Evolutionary conservation across 805 yeast genomes (phyloP), one percentile per base, ranked within the genome.

Genomic region (Saccharomycopsis sp.): DNA sequence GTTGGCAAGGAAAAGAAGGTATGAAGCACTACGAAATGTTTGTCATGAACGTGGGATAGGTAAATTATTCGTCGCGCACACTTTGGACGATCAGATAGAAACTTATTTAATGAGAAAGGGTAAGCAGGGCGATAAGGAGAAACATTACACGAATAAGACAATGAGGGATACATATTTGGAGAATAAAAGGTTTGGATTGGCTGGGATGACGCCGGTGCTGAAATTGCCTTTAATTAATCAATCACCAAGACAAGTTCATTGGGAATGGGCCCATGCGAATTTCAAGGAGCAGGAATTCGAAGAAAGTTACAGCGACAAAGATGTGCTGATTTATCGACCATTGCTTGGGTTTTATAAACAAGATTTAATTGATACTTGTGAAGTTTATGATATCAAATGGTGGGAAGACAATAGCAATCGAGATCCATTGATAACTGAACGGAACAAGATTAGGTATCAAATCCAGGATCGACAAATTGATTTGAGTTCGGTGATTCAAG

Each of bases 331-430:
- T 1, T 39, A 51, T 7, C 50, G 75, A 1, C 75, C 75, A 1
- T 54, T 70, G n/a, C 53, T 68, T 21, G 48, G 32, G 1, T 63
- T 56, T 41, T 43, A 49, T 4, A 69, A 70, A 47, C 3, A 41
- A 0, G 57, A 56, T 0, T 56, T 70, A 4, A 53, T 59, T 4
- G 50, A 51, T 1, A 63, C 66, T 0, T 66, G 72, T 43, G 36
- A 34, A 14, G 13, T 38, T 0, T 47, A 56, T n/a, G 41, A 41
- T 2, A 50, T 69, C 1, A 24, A 29, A 1, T 70, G 72, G 72
- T 63, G 67, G 48, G 72, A 69, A 47, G 75, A 70, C 46, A 41
- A 51, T 7, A 64, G 74, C 1, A 70, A 70, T 41, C 44, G 50
- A 3, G 69, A 70, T 47, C 49, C 55, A 3, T 32, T 40, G 11